Conservation (phyloP, 306 rosid species). For the Vicia faba region DNA sequence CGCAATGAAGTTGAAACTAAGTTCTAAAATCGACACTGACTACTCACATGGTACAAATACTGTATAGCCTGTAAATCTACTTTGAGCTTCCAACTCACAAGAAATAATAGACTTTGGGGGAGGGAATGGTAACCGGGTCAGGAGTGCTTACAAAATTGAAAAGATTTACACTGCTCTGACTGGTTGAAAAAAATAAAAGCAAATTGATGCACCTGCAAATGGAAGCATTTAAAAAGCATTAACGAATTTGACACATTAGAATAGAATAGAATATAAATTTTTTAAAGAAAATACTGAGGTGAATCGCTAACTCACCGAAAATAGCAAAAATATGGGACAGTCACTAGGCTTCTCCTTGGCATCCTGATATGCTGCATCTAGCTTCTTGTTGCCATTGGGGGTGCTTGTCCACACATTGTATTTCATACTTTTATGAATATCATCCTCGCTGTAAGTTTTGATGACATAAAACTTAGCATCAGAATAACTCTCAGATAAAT, state of each 20-base stretch:
- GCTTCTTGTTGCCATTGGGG: too few relatives aligned
- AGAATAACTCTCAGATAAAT: too few relatives aligned
- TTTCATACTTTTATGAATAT: too few relatives aligned
- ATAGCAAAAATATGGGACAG: too few relatives aligned
- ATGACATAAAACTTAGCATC: too few relatives aligned
- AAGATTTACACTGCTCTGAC: constrained; percentile 49
- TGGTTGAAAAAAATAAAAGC: constrained; percentile 28
- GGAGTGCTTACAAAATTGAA: constrained; percentile 49
- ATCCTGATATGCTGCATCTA: too few relatives aligned
- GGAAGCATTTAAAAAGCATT: constrained; percentile 34
- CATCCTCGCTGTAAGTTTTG: too few relatives aligned
- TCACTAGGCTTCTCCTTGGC: too few relatives aligned
- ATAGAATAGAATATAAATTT: constrained; percentile 18
- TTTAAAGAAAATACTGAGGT: too few relatives aligned
- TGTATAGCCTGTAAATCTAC: constrained; percentile 34
- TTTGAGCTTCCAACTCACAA: constrained; percentile 33
- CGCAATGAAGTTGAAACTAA: constrained; percentile 34
- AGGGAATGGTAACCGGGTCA: constrained; percentile 42
- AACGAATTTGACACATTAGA: constrained; percentile 4
- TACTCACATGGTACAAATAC: constrained; percentile 38
- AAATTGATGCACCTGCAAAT: constrained; percentile 48
- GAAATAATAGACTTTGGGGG: constrained; percentile 26
- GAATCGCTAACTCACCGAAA: too few relatives aligned
- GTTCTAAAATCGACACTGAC: constrained; percentile 37
- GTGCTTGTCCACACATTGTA: too few relatives aligned